These are phyloP conservation scores for Entomortierella chlamydospora DNA, from an alignment of 192 early-diverging fungal species.

Conservation along the genomic window DNA sequence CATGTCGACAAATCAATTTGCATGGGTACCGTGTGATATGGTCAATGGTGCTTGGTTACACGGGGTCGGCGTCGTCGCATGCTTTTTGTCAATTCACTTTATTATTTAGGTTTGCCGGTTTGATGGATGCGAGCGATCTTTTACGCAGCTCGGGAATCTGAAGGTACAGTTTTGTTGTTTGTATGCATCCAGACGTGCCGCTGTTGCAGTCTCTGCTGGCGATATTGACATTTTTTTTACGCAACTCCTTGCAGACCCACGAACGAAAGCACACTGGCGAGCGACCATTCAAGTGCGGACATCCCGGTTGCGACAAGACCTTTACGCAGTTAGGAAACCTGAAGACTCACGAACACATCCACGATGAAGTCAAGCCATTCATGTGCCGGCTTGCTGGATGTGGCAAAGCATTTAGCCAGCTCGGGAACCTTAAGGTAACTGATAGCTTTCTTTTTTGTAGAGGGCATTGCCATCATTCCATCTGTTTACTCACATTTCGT, in stretches of 20 bases:
- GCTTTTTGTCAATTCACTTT: neutral
- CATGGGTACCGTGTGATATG: conserved; percentile 36
- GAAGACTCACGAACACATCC: conserved; percentile 84
- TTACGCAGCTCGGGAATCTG: conserved; percentile 82
- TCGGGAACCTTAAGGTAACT: conserved; percentile 72
- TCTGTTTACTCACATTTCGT: neutral
- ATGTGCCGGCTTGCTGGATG: conserved; percentile 74
- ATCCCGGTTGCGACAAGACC: conserved; percentile 72
- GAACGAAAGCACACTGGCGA: conserved; percentile 46
- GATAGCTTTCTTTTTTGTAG: neutral
- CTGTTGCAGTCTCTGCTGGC: too few species aligned
- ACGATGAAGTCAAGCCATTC: conserved; percentile 82
- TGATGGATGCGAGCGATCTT: conserved; percentile 73
- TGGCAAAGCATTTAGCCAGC: conserved; percentile 78
- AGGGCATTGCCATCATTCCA: neutral
- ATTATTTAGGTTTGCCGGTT: conserved; percentile 71
- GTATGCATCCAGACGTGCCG: too few species aligned
- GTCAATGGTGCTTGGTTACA: conserved; percentile 25
- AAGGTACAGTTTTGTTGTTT: conserved; percentile 50
- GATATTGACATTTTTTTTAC: too few species aligned
- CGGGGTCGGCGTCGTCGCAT: conserved; percentile 1
- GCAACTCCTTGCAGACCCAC: conserved; percentile 11
- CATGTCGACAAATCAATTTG: conserved; percentile 29
- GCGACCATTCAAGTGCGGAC: conserved; percentile 60
- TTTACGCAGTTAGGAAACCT: conserved; percentile 84